Evolutionary conservation across 768 basidiomycete species (phyloP).

Genomic region (Tricholoma bakamatsutake): DNA sequence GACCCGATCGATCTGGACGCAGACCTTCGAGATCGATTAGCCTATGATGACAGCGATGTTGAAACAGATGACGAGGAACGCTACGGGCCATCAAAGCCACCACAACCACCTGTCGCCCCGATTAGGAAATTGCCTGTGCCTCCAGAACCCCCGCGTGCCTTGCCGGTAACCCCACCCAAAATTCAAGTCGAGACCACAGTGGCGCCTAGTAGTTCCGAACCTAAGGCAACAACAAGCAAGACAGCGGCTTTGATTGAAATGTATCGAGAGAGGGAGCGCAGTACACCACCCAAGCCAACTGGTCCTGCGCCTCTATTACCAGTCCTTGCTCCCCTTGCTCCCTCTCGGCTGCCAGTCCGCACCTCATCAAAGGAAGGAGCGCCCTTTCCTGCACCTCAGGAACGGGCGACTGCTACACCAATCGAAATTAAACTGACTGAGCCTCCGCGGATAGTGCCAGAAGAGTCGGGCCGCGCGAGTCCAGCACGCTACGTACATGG

Average conservation of each 20-base stretch:
- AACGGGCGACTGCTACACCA: conserved; percentile 11
- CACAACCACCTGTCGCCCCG: conserved; percentile 9
- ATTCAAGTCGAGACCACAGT: conserved; percentile 5
- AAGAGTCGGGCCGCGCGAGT: conserved; percentile 53
- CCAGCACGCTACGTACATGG: conserved; percentile 78
- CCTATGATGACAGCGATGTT: conserved; percentile 31
- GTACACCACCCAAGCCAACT: conserved; percentile 25
- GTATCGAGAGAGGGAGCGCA: conserved; percentile 72
- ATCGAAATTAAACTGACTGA: conserved; percentile 25
- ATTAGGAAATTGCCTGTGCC: conserved; percentile 15
- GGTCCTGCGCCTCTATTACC: conserved; percentile 17
- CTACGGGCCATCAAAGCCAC: conserved; percentile 6
- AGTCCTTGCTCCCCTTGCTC: conserved; percentile 25
- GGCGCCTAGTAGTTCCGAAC: conserved; percentile 3
- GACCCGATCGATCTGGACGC: conserved; percentile 24
- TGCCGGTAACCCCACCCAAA: conserved; percentile 3
- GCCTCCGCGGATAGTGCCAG: conserved; percentile 27
- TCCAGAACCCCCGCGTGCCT: conserved; percentile 7
- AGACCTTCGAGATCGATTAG: conserved; percentile 32
- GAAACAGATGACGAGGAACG: conserved; percentile 20
- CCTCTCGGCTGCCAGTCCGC: conserved; percentile 38
- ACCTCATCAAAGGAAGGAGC: conserved; percentile 19
- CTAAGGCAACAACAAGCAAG: conserved; percentile 39
- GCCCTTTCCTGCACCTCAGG: conserved; percentile 14
- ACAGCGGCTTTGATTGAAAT: conserved; percentile 80